These are phyloP conservation scores for Setaria italica DNA, from an alignment of 202 grass and related monocot genomes.

Conservation along the genomic window DNA sequence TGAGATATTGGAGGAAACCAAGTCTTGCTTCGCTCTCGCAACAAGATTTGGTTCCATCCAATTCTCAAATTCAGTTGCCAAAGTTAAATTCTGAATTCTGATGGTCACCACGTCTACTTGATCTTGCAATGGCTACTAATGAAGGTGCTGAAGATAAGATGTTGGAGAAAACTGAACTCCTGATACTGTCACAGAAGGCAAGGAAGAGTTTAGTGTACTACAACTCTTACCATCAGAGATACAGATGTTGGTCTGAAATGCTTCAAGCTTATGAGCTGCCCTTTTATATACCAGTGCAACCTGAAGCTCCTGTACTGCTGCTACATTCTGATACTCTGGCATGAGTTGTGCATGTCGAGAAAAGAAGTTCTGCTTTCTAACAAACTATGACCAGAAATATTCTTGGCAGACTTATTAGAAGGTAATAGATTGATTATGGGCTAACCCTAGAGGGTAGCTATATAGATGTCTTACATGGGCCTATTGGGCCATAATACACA, in stretches of 20 bases:
- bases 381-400: conserved; percentile 39
- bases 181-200: not conserved
- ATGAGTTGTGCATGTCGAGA: conserved; percentile 38
- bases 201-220: conserved; percentile 51
- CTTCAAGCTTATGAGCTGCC: not conserved
- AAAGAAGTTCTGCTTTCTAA: conserved; percentile 32
- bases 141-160: conserved; percentile 49
- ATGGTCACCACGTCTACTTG: not conserved
- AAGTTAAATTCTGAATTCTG: not conserved
- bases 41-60: conserved; percentile 53
- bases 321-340: conserved; percentile 13
- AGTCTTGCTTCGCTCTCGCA: conserved; percentile 6
- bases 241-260: not conserved
- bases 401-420: not conserved
- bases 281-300: conserved; percentile 46
- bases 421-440: too few species aligned
- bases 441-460: too few species aligned
- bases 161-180: conserved; percentile 67
- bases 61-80: conserved; percentile 56
- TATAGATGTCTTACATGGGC: too few species aligned
- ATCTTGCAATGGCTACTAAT: conserved; percentile 7
- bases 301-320: not conserved
- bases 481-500: too few species aligned
- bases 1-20: conserved; percentile 73
- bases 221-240: conserved; percentile 63